Conservation (phyloP, 306 rosid species). For the Trifolium pratense region DNA sequence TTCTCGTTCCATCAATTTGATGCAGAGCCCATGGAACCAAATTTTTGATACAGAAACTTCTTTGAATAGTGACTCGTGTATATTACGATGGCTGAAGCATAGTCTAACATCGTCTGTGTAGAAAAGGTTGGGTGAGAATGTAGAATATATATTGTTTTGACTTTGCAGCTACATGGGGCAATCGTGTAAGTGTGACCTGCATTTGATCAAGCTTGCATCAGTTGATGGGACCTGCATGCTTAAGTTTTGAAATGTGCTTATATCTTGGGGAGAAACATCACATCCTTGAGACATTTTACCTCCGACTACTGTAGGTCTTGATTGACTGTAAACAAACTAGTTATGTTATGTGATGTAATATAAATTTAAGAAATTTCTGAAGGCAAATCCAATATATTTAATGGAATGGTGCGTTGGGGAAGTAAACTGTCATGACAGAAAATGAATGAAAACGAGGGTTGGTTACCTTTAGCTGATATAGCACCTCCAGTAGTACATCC, state of each 20-base stretch:
- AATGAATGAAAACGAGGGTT: too few species aligned
- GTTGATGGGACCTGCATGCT: constrained; percentile 6
- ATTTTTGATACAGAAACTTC: constrained; percentile 40
- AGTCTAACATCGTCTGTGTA: constrained; percentile 3
- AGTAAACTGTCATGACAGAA: too few species aligned
- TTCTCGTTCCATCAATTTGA: constrained; percentile 27
- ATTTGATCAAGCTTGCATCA: constrained; percentile 3
- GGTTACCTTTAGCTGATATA: too few species aligned
- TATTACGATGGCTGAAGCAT: constrained; percentile 9
- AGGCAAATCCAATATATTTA: constrained; percentile 15
- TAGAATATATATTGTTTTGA: constrained; percentile 24
- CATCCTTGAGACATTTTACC: constrained; percentile 14
- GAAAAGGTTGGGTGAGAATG: constrained; percentile 31
- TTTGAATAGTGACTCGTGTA: constrained; percentile 12
- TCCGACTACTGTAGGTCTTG: neutral
- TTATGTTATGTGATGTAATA: constrained; percentile 9
- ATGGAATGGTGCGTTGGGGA: neutral
- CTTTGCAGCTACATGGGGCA: constrained; percentile 26
- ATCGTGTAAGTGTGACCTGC: neutral
- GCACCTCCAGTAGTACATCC: too few species aligned
- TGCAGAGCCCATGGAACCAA: constrained; percentile 54
- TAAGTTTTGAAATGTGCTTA: constrained; percentile 21
- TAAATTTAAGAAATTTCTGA: constrained; percentile 9
- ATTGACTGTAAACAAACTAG: constrained; percentile 5
- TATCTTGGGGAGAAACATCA: constrained; percentile 14